phyloP scores from a whole-genome alignment of 306 rosid species.

The Dryas alaskensis region DNA sequence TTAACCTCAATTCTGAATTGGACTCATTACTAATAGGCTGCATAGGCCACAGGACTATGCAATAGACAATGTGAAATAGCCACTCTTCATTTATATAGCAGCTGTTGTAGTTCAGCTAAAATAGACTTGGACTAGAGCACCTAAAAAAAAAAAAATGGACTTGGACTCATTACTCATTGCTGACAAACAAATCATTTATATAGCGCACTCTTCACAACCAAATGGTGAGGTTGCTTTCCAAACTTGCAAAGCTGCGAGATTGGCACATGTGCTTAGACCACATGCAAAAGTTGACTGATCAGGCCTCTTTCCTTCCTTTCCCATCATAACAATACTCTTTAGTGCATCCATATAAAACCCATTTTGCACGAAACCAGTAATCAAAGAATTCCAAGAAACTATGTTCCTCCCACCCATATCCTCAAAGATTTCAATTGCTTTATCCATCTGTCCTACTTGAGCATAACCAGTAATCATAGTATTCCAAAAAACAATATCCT shows the following conservation, averaged over 20 bases:
- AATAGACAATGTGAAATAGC: too few relatives aligned
- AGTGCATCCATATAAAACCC: conserved; percentile 59
- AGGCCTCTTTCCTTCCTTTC: conserved; percentile 49
- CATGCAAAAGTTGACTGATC: conserved; percentile 68
- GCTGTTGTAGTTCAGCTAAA: too few relatives aligned
- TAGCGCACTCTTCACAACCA: conserved; percentile 60
- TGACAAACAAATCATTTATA: conserved; percentile 52
- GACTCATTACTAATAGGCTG: too few relatives aligned
- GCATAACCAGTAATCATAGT: conserved; percentile 75
- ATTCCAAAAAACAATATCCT: conserved; percentile 73
- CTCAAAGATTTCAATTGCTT: conserved; percentile 49
- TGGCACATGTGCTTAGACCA: conserved; percentile 69
- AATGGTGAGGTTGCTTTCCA: conserved; percentile 73
- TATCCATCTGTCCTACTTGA: conserved; percentile 62
- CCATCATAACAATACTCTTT: conserved; percentile 50
- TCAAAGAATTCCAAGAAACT: conserved; percentile 79
- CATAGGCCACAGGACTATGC: too few relatives aligned
- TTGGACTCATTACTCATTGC: too few relatives aligned
- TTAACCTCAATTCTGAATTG: too few relatives aligned
- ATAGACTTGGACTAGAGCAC: too few relatives aligned
- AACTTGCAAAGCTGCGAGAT: conserved; percentile 65
- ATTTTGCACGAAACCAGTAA: conserved; percentile 66
- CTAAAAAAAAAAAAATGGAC: too few relatives aligned
- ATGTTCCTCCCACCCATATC: conserved; percentile 51
- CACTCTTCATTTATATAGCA: too few relatives aligned